Evolutionary conservation across 139 green algal genomes (phyloP), one percentile per base, ranked within the genome.

Genomic region (Micractinium sp.): DNA sequence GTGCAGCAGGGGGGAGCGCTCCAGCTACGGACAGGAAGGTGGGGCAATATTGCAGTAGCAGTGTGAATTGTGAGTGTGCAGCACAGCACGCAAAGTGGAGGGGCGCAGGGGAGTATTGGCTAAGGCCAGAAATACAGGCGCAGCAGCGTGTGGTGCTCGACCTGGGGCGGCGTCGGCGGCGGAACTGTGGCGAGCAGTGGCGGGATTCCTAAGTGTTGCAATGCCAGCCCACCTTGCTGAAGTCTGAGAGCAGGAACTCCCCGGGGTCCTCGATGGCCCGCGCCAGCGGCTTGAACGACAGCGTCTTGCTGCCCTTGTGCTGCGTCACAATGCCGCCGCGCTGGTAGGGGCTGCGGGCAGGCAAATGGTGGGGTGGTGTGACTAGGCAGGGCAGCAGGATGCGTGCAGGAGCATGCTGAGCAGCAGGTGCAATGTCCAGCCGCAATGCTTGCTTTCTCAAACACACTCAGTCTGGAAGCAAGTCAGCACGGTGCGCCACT

Each of bases 171-270:
- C n/a, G n/a, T n/a, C n/a, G n/a, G n/a, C n/a, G n/a, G n/a, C n/a
- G n/a, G n/a, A n/a, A n/a, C n/a, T n/a, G n/a, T n/a, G n/a, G n/a
- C n/a, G n/a, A n/a, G n/a, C n/a, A n/a, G n/a, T n/a, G n/a, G n/a
- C n/a, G n/a, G n/a, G n/a, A n/a, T n/a, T n/a, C n/a, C n/a, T n/a
- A n/a, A n/a, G n/a, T n/a, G n/a, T n/a, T n/a, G n/a, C n/a, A n/a
- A n/a, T n/a, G n/a, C n/a, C n/a, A 67, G 20, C 66, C 25, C 82
- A 87, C 67, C 95, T 99, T 99, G 87, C 96, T 90, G 85, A 99
- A 99, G 89, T 99, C 98, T 27, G 89, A 95, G n/a, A 99, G 89
- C 56, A 99, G 93, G 86, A 99, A 99, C 81, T 99, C 97, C 0
- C 98, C 98, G 20, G 98, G 97, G 0, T 96, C 90, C 3, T 90